A percentile compares a stretch with the other conserved stretches of the same genome.
Evolutionary conservation across 768 basidiomycete genomes (phyloP).

Genomic region (Clavaria fumosa): DNA sequence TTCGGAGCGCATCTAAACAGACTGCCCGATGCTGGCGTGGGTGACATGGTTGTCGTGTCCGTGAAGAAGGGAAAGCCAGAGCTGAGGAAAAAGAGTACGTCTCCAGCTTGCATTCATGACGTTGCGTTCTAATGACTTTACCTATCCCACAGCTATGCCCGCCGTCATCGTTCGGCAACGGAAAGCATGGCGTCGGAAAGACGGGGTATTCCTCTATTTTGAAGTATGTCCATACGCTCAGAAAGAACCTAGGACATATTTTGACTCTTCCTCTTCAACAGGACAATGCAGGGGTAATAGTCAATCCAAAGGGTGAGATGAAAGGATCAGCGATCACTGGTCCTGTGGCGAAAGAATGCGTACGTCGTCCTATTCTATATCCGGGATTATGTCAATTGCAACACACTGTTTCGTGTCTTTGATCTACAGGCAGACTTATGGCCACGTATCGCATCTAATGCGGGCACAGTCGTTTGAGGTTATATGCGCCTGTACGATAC

Average conservation of each 20-base stretch:
- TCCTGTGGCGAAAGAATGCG: conserved; percentile 99
- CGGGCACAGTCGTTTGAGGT: conserved; percentile 96
- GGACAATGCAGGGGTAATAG: conserved; percentile 95
- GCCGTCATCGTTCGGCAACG: conserved; percentile 94
- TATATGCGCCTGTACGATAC: too few relatives aligned
- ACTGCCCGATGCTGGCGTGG: conserved; percentile 89
- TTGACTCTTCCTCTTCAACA: too few relatives aligned
- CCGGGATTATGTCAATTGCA: too few relatives aligned
- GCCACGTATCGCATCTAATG: conserved; percentile 99
- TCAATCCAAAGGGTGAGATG: conserved; percentile 99
- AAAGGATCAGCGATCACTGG: conserved; percentile 96
- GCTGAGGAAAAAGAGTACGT: conserved; percentile 96
- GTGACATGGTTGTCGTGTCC: conserved; percentile 90
- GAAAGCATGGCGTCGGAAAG: conserved; percentile 95
- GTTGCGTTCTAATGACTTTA: neutral
- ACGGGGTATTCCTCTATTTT: conserved; percentile 98
- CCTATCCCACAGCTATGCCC: conserved; percentile 66
- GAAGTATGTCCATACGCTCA: conserved; percentile 57
- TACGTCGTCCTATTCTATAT: conserved; percentile 28
- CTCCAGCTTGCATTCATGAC: neutral
- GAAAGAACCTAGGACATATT: too few relatives aligned
- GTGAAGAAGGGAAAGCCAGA: conserved; percentile 99
- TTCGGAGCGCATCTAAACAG: conserved; percentile 95
- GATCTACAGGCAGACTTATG: conserved; percentile 74
- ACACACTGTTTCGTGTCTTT: conserved; percentile 2